Evolutionary conservation across 805 yeast genomes (phyloP).

Genomic region (Candida montana): DNA sequence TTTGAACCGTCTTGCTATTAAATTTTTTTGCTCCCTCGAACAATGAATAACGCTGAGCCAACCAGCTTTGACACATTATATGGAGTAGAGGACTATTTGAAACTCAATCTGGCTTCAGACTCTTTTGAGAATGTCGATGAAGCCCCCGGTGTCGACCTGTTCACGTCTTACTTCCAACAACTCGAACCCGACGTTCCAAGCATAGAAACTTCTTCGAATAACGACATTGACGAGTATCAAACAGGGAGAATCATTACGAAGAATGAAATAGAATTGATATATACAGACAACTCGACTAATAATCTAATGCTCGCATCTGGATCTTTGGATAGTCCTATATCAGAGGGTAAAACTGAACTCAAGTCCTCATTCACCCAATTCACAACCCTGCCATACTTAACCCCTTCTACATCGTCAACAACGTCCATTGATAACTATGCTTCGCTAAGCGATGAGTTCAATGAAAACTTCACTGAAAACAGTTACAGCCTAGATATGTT

Average conservation of each 20-base stretch:
- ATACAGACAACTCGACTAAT: not conserved
- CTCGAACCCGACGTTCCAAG: not conserved
- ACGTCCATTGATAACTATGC: not conserved
- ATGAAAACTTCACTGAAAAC: constrained; percentile 1
- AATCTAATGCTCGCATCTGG: not conserved
- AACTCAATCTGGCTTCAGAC: not conserved
- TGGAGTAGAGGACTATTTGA: not conserved
- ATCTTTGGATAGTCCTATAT: not conserved
- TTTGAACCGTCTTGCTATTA: too few species aligned
- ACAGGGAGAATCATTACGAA: too few species aligned
- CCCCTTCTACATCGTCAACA: not conserved
- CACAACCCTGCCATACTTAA: not conserved
- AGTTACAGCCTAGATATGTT: not conserved
- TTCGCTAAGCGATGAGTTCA: not conserved
- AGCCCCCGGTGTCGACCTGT: not conserved
- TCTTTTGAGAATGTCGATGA: not conserved
- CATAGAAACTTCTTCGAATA: not conserved
- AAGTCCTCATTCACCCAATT: not conserved
- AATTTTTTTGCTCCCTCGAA: not conserved
- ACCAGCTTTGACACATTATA: not conserved
- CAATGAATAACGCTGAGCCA: not conserved
- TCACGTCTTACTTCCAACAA: not conserved
- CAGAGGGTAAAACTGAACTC: not conserved
- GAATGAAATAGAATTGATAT: not conserved
- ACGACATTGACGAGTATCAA: not conserved